Conservation (phyloP, 805 yeast species). For the Barnettozyma vustinii region DNA sequence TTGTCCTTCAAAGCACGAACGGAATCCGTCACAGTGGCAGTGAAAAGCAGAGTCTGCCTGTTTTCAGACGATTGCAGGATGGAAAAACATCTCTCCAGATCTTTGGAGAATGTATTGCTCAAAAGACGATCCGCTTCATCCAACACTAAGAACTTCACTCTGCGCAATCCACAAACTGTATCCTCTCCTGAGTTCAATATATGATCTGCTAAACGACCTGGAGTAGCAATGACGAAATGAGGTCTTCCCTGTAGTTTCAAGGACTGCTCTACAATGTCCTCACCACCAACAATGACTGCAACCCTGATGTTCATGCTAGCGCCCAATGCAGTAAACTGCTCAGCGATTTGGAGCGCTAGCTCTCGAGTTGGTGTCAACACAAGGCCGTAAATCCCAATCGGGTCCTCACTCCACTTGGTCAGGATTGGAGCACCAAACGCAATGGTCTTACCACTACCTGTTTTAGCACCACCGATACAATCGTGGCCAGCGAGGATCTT, state of each 20-base stretch:
- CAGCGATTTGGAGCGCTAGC: conserved; percentile 93
- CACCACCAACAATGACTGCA: conserved; percentile 91
- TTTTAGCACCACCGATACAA: conserved; percentile 97
- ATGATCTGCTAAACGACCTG: conserved; percentile 94
- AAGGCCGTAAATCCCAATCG: conserved; percentile 86
- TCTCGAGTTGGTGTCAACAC: conserved; percentile 91
- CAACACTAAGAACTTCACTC: conserved; percentile 76
- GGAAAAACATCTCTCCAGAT: conserved; percentile 65
- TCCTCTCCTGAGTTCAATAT: conserved; percentile 85
- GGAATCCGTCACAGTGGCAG: conserved; percentile 94
- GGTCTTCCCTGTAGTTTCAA: conserved; percentile 77
- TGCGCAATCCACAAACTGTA: conserved; percentile 68
- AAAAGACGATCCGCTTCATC: conserved; percentile 95
- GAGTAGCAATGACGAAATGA: conserved; percentile 94
- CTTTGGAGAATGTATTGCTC: conserved; percentile 77
- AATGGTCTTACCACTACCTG: conserved; percentile 96
- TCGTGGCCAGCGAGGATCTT: conserved; percentile 73
- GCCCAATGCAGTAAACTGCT: conserved; percentile 91
- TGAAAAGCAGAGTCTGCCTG: conserved; percentile 86
- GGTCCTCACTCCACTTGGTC: conserved; percentile 91
- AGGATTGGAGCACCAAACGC: conserved; percentile 98
- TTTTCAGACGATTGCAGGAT: conserved; percentile 64
- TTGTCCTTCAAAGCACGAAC: conserved; percentile 73
- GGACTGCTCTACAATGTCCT: conserved; percentile 86
- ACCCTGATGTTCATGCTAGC: conserved; percentile 80